Conservation (phyloP, 129 eudicot genomes). For the Deinandra increscens region DNA sequence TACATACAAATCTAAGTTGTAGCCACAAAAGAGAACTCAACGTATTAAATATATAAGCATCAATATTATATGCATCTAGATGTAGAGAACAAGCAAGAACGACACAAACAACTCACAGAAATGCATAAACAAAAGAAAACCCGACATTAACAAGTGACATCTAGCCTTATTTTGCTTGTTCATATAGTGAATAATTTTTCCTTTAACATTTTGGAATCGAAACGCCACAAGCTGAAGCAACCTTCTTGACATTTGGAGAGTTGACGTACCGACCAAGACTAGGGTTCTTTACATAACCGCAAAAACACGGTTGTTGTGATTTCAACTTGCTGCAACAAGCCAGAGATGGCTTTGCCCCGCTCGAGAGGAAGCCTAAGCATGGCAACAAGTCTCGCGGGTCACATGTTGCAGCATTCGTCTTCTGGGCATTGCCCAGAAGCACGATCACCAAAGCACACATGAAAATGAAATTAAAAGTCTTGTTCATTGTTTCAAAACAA, state of each 20-base stretch:
- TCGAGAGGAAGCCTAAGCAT: constrained; percentile 19
- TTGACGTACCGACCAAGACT: constrained; percentile 21
- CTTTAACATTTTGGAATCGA: constrained; percentile 36
- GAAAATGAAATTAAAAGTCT: constrained; percentile 15
- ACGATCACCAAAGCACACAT: constrained; percentile 19
- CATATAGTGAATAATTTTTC: not conserved
- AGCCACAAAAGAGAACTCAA: too few relatives aligned
- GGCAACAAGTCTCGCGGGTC: constrained; percentile 27
- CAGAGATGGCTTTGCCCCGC: constrained; percentile 24
- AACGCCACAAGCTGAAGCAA: constrained; percentile 31
- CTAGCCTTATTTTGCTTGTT: constrained; percentile 21
- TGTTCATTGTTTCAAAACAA: constrained; percentile 23
- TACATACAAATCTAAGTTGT: too few relatives aligned
- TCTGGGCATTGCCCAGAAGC: constrained; percentile 11
- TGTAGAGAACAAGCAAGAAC: too few relatives aligned
- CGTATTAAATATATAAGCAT: too few relatives aligned
- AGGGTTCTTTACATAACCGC: constrained; percentile 31
- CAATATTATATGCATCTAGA: too few relatives aligned
- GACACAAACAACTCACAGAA: not conserved
- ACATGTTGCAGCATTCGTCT: constrained; percentile 31
- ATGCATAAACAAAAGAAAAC: not conserved
- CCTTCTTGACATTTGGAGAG: constrained; percentile 35
- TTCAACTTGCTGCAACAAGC: constrained; percentile 31
- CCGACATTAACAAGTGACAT: not conserved
- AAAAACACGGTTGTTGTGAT: constrained; percentile 31